Base-by-base conservation (phyloP, 768 basidiomycete genomes). In the Strobilomyces dryophilus region DNA sequence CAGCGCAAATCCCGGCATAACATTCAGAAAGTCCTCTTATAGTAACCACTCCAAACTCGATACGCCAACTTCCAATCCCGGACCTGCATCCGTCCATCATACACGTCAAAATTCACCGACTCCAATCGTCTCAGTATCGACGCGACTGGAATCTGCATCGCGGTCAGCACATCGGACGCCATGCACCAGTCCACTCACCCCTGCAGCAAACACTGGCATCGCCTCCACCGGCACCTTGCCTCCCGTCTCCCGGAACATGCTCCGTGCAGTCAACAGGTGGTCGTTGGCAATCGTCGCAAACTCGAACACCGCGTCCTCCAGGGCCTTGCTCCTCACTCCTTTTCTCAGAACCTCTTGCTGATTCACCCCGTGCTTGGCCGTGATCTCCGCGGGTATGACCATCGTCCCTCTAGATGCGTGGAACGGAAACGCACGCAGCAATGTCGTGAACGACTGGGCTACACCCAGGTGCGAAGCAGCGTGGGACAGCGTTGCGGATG, bases 251-350 rank as follows among this genome's bases (percentile, higher is more conserved):
- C 79, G 76, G 60, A 87, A 79, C 80, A 85, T 83, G 48, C 80
- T 76, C 17, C 87, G 80, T 17, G 89, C 89, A 3, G 87, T 88
- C 52, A 80, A 69, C 57, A 94, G 66, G 66, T 93, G 83, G 69
- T 92, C 89, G 68, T 91, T 87, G 27, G 88, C 91, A 21, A 85
- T 66, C 9, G 83, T 84, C 32, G 92, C 91, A 68, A 92, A 84
- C 62, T 92, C 89, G 63, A 81, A 94, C 27, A 89, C 86, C 0
- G 91, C 90, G 54, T 90, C 85, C 45, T 82, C 82, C 15, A 93
- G 73, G 2, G 82, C 87, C 44, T 77, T 68, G 41, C 83, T 83
- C 10, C 72, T 59, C 40, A 55, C 61, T 5, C 83, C 83, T 31
- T 72, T 71, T 41, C 82, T 76, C 63, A 91, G 84, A 15, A 93